Base-by-base conservation (phyloP, 345 rosid species). In the Clausena lansium region DNA sequence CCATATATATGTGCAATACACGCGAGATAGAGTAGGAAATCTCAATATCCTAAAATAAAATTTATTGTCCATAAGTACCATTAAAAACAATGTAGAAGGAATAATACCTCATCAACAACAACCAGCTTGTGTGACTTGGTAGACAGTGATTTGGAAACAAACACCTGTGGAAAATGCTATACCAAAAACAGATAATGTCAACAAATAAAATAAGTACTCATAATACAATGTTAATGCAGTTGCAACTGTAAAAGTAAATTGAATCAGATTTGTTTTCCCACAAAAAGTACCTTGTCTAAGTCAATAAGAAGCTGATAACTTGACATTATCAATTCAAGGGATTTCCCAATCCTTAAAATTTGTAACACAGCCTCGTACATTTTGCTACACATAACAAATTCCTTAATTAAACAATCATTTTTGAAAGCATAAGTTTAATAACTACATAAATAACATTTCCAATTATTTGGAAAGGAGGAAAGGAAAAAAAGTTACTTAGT, bases 241-340 rank as follows among this genome's bases (percentile, higher is more conserved):
- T 8, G 33, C 15, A 9, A 25, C 10, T 41, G 28, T 19, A 7
- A 54, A 27, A 39, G 41, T 6, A 41, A 60, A 70, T n/a, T 60
- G 47, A 77, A 76, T n/a, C 6, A 74, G 76, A 58, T 58, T n/a
- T 5, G 8, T 27, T 60, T 73, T 19, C 28, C 8, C 6, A 2
- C 14, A 61, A 67, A 41, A 58, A 80, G 27, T 62, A 93, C 97
- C 95, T 84, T 75, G 72, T 91, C 89, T 66, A 96, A 71, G 64
- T 92, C 93, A 22, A 61, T 85, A 80, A 94, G 84, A 79, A 96
- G 98, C 74, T 85, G 88, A 76, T 75, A 92, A 85, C 99, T 96
- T 59, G 88, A 75, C 81, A 89, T 82, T 17, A 92, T 81, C 71
- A 93, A 81, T 70, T 95, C 97, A 76, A 93, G 77, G 58, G 91